phyloP scores from a whole-genome alignment of 176 grass and related monocot genomes.

The Stipa capillata region DNA sequence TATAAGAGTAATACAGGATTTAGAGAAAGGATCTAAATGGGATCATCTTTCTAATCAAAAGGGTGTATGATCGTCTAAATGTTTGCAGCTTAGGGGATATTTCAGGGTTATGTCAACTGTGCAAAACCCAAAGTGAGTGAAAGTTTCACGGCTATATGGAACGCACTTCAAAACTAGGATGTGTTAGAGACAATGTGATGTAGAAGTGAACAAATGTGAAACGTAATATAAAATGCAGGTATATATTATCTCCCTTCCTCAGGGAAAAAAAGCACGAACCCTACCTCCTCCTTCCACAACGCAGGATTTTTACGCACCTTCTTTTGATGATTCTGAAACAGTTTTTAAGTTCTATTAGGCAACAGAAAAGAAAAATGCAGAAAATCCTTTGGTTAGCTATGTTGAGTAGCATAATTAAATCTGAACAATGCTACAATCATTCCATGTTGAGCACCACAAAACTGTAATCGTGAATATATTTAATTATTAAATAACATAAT shows the following conservation, averaged over 20 bases:
- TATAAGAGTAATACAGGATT: neutral
- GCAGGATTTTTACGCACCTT: constrained; percentile 33
- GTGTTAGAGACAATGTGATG: neutral
- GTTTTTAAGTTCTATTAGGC: constrained; percentile 5
- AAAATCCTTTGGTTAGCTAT: neutral
- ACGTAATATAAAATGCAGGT: neutral
- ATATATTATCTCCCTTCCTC: neutral
- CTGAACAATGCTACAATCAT: neutral
- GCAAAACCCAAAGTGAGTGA: neutral
- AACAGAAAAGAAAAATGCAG: neutral
- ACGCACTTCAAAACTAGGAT: constrained; percentile 6
- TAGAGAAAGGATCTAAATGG: neutral
- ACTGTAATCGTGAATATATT: neutral
- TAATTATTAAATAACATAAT: neutral
- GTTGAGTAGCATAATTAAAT: neutral
- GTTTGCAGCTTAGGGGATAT: neutral
- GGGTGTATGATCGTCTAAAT: neutral
- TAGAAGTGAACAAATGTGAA: neutral
- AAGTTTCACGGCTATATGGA: neutral
- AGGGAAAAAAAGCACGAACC: neutral
- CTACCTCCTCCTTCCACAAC: constrained; percentile 52
- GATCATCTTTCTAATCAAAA: neutral
- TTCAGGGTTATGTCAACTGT: neutral
- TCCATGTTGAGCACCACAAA: neutral
- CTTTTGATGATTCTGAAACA: constrained; percentile 58